phyloP scores from a whole-genome alignment of 2,329 filamentous ascomycete genomes.

The Trichoderma citrinoviride region DNA sequence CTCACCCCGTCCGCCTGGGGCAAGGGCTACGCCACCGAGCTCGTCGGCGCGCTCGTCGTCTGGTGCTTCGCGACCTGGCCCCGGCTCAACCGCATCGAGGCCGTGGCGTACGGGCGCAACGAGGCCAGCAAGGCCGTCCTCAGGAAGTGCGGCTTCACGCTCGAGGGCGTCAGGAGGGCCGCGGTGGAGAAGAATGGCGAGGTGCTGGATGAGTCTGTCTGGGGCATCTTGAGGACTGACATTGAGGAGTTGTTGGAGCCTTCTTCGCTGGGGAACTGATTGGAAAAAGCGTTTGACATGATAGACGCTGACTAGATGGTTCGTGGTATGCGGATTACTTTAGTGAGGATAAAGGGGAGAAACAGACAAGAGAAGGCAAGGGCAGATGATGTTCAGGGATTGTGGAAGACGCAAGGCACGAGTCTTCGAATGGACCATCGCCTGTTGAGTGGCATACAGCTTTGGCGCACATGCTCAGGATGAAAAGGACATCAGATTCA shows the following conservation, averaged over 20 bases:
- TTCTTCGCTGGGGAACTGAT: neutral
- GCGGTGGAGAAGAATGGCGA: constrained; percentile 13
- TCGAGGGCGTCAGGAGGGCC: constrained; percentile 9
- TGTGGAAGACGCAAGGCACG: no score
- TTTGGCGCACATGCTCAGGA: neutral
- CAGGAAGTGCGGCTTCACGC: neutral
- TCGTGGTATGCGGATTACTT: no score
- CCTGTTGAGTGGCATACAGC: neutral
- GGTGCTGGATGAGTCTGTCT: constrained; percentile 5
- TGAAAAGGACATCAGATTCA: neutral
- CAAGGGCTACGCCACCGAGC: constrained; percentile 44
- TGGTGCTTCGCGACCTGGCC: constrained; percentile 47
- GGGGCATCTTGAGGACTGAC: neutral
- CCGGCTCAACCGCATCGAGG: constrained; percentile 31
- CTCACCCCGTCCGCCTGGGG: constrained; percentile 44
- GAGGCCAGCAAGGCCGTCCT: neutral
- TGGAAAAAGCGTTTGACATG: no score
- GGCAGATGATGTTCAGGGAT: no score
- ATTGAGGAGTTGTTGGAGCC: neutral
- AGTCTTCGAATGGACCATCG: no score
- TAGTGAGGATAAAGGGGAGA: no score
- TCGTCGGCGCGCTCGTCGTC: constrained; percentile 36
- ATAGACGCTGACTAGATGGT: no score
- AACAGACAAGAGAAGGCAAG: no score
- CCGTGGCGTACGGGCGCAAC: neutral